Evolutionary conservation across 2,329 filamentous ascomycete species (phyloP), one percentile per base, ranked within the genome.

Genomic region (Colletotrichum gigasporum): DNA sequence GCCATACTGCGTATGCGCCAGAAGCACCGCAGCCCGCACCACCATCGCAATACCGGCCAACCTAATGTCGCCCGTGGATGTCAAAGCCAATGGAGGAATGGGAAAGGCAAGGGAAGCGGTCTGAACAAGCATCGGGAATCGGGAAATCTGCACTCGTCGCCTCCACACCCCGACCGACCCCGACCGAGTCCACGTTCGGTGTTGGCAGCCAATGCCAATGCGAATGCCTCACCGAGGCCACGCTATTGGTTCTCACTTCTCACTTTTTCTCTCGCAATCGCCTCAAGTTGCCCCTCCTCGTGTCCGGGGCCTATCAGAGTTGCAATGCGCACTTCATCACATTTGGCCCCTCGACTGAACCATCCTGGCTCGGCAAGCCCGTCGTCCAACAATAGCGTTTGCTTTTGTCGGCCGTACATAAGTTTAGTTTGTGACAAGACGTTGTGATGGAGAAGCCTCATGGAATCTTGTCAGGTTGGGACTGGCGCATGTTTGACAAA

Each of bases 391-490:
- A 32, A 47, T 28, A 30, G 11, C 18, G 41, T 18, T 30, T 20
- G 5, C 12, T 7, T 20, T 37, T n/a, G 24, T 16, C 26, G 12
- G 48, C 37, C 24, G 24, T 37, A 55, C 16, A 39, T 61, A 41
- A 18, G 51, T 20, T 54, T 18, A 28, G 48, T 54, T 61, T 55
- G 39, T 32, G 50, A 34, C 24, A 48, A 61, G 32, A 41, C 41
- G 34, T 51, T 50, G 28, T 44, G 53, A 63, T 51, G 35, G 16
- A 44, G 54, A 63, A 58, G 44, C 53, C 22, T 16, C 16, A 24
- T 51, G 53, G 59, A 63, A 63, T 39, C 18, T 44, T 45, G 42
- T 48, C 52, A 57, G 20, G 44, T 16, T 34, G 12, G 28, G 47
- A 24, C 54, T 28, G 20, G 54, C 7, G 44, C 30, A 9, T 45